Base-by-base conservation (phyloP, 768 basidiomycete species). In the Favolaschia claudopus region DNA sequence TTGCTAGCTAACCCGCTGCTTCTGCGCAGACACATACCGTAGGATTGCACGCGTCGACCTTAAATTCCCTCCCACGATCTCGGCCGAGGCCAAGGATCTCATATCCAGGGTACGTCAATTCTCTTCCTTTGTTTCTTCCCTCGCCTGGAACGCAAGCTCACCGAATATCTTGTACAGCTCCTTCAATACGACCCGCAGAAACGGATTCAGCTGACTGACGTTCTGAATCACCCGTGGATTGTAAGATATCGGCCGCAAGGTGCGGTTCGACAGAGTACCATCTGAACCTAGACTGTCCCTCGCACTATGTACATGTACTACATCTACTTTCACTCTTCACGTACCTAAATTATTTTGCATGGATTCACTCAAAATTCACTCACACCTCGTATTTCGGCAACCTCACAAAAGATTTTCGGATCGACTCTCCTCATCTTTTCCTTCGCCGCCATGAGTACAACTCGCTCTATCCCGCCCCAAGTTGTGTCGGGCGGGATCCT, bases 11-110 rank as follows among this genome's bases (percentile, higher is more conserved):
- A 59, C 27, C 33, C 29, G 39, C 45, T 48, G 19, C 40, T 28
- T 22, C 24, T 39, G 15, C 7, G 24, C 55, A 92, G 96, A 93
- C 36, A 98, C 96, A 0, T 96, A 97, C 72, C 85, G 88, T 51
- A 86, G 95, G 9, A 99, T 99, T 59, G 86, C 90, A 22, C 87
- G 82, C 60, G 93, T 96, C n/a, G 92, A 97, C 69, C 83, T 96
- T 50, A 78, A 74, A 34, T 85, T 91, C 58, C 89, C 89, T 1
- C 65, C 78, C 2, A 70, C 73, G 10, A 78, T 92, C 45, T 88
- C 87, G 0, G 69, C 82, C 15, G 89, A 91, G 58, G 89, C 86
- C 2, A 84, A 39, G 17, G 38, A 53, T 37, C 37, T 40, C 32
- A 37, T 24, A 15, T 39, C 28, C 51, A 53, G 42, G 38, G 33